Base-by-base conservation (phyloP, 192 early-diverging fungal genomes). In the Gryganskiella cystojenkinii region DNA sequence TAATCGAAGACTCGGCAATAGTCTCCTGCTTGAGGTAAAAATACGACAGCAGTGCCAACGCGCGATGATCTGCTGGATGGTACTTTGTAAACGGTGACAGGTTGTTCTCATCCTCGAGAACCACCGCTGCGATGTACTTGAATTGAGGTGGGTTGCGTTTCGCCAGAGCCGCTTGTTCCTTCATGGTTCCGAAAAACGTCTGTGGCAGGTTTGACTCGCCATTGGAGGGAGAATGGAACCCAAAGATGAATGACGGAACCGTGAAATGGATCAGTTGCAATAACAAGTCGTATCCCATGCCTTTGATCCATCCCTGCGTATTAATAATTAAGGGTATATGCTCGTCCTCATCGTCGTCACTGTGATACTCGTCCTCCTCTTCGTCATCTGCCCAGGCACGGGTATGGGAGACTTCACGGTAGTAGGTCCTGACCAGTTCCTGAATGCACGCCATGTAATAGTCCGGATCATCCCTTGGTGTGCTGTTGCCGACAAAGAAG, bases 281-380 rank as follows among this genome's bases (percentile, higher is more conserved):
- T 30, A 96, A 83, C 20, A 99, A 71, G 70, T 95, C 92, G 55
- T 95, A 90, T 11, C 96, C 96, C 69, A 95, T 86, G 6, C 91
- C 96, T 73, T 91, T 95, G 37, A 93, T 82, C 95, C 96, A 99
- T 0, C 97, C 97, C 64, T 95, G 92, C 3, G 95, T 98, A 79
- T 99, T 99, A 40, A 99, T 88, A 10, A 99, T 88, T n/a, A 99
- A 79, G 4, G 97, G 96, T 34, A 95, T 70, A 31, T 66, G 61
- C 9, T 70, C 75, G 11, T 56, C 40, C 25, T 81, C 70, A 10
- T 83, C 71, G 44, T 82, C 74, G 34, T 71, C 66, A 46, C 35
- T 72, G 34, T 63, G 63, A 47, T 80, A 60, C 4, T 66, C 52
- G 13, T 70, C 78, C 17, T 67, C 58, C 3, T 24, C n/a, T n/a